Evolutionary conservation across 495 filamentous ascomycete genomes (phyloP).

Genomic region (Aspergillus conjunctus): DNA sequence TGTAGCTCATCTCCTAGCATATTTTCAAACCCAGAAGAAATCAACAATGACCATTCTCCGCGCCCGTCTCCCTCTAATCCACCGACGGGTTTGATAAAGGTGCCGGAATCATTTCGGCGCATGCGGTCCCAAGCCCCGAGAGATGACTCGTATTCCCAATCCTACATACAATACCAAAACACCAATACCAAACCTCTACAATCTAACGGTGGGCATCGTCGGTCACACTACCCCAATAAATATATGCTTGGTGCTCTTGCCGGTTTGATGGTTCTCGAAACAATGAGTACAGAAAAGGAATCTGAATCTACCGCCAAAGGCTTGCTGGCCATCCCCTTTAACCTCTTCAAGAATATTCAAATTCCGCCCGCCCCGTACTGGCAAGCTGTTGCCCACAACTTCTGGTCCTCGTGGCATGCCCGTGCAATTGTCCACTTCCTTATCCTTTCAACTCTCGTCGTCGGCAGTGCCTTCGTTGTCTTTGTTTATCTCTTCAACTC

Average conservation of each 20-base stretch:
- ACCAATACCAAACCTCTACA: slow-evolving; percentile 18
- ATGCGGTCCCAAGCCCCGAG: slow-evolving; percentile 52
- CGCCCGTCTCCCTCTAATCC: slow-evolving; percentile 29
- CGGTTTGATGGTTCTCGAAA: slow-evolving; percentile 87
- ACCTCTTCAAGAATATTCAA: slow-evolving; percentile 45
- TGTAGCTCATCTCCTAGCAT: slow-evolving; percentile 46
- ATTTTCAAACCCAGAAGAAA: slow-evolving; percentile 47
- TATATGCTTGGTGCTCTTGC: slow-evolving; percentile 91
- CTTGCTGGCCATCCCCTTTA: slow-evolving; percentile 66
- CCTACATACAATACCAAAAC: slow-evolving; percentile 43
- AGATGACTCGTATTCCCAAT: slow-evolving; percentile 43
- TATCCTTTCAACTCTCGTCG: slow-evolving; percentile 62
- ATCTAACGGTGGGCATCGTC: slow-evolving; percentile 31
- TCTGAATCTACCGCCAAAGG: slow-evolving; percentile 66
- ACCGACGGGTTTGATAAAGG: slow-evolving; percentile 69
- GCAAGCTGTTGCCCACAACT: slow-evolving; percentile 32
- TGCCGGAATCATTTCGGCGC: slow-evolving; percentile 76
- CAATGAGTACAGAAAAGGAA: slow-evolving; percentile 58
- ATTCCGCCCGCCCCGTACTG: slow-evolving; percentile 30
- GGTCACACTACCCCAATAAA: slow-evolving; percentile 60
- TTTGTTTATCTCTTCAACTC: slow-evolving; percentile 68
- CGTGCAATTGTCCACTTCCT: slow-evolving; percentile 48
- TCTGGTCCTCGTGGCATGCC: slow-evolving; percentile 46
- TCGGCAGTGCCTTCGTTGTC: slow-evolving; percentile 68
- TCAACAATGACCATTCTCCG: slow-evolving; percentile 30